Conservation (phyloP, 1,284 basidiomycete species). For the Leccinum subspadiceum region DNA sequence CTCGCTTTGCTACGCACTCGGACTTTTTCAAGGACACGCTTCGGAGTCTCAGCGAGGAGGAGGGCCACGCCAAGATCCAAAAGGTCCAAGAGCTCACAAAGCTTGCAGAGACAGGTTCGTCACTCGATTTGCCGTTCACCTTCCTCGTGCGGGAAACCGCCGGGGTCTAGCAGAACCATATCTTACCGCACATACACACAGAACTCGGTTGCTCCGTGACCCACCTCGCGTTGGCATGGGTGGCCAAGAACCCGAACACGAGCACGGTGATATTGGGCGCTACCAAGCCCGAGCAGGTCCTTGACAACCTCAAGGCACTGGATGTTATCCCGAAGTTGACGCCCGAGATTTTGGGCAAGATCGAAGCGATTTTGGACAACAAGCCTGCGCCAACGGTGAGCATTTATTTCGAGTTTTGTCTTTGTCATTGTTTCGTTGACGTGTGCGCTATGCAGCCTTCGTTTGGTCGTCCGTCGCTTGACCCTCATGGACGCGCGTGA, state of each 20-base stretch:
- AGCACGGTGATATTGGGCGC: conserved; percentile 69
- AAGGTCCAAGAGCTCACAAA: conserved; percentile 51
- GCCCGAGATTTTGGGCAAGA: conserved; percentile 51
- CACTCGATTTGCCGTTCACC: not conserved
- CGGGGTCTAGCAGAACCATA: conserved; percentile 1
- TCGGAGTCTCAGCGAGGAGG: conserved; percentile 35
- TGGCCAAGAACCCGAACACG: conserved; percentile 68
- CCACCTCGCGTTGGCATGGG: conserved; percentile 77
- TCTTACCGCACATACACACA: conserved; percentile 17
- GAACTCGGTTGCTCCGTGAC: conserved; percentile 56
- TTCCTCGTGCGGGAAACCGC: not conserved
- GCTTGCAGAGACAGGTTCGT: conserved; percentile 43
- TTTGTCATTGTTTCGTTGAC: not conserved
- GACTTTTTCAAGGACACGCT: conserved; percentile 44
- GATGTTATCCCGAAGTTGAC: conserved; percentile 60
- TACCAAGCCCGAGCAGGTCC: conserved; percentile 49
- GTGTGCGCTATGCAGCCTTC: not conserved
- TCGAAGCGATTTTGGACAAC: conserved; percentile 54
- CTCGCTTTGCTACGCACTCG: conserved; percentile 54
- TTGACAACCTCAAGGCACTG: conserved; percentile 66
- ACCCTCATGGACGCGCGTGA: conserved; percentile 28
- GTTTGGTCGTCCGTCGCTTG: conserved; percentile 33
- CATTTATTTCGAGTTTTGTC: not conserved
- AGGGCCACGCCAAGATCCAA: conserved; percentile 49
- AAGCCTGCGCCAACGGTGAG: conserved; percentile 36